Percentiles rank a stretch among this genome's conserved stretches.
Evolutionary conservation across 805 yeast genomes (phyloP).

Genomic region (Myxozyma mucilagina): DNA sequence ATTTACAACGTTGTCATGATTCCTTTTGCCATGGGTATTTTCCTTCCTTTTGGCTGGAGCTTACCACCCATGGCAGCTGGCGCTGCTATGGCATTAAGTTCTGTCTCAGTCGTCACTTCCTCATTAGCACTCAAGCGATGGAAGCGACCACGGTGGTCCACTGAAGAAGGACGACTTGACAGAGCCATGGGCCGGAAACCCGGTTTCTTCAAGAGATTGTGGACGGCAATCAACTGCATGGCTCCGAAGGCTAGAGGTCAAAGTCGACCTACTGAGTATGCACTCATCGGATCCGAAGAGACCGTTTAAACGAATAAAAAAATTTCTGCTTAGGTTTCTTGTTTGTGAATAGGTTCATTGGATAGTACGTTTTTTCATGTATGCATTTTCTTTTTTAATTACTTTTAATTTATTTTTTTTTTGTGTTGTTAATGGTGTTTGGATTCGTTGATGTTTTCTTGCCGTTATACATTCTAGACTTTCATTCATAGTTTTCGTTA

Average conservation of each 20-base stretch:
- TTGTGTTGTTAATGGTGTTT: not conserved
- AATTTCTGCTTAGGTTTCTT: not conserved
- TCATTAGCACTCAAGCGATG: slow-evolving; percentile 71
- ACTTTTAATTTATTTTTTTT: not conserved
- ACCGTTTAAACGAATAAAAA: not conserved
- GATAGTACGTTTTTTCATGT: not conserved
- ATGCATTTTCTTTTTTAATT: not conserved
- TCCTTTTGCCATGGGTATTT: slow-evolving; percentile 92
- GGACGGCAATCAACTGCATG: not conserved
- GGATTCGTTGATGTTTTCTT: not conserved
- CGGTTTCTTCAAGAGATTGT: not conserved
- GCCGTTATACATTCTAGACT: not conserved
- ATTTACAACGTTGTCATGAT: slow-evolving; percentile 83
- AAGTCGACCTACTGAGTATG: not conserved
- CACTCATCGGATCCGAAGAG: slow-evolving; percentile 1
- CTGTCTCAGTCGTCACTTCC: slow-evolving; percentile 82
- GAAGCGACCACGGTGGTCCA: slow-evolving; percentile 37
- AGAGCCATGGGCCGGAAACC: not conserved
- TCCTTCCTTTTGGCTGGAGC: slow-evolving; percentile 70
- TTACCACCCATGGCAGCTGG: slow-evolving; percentile 90
- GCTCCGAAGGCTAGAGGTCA: not conserved
- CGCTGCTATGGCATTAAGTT: slow-evolving; percentile 89
- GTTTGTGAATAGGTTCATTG: not conserved
- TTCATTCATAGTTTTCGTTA: not conserved
- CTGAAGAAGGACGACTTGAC: slow-evolving; percentile 15